These are phyloP conservation scores for Austropuccinia psidii DNA, from an alignment of 1,284 basidiomycete species.

Conservation along the genomic window DNA sequence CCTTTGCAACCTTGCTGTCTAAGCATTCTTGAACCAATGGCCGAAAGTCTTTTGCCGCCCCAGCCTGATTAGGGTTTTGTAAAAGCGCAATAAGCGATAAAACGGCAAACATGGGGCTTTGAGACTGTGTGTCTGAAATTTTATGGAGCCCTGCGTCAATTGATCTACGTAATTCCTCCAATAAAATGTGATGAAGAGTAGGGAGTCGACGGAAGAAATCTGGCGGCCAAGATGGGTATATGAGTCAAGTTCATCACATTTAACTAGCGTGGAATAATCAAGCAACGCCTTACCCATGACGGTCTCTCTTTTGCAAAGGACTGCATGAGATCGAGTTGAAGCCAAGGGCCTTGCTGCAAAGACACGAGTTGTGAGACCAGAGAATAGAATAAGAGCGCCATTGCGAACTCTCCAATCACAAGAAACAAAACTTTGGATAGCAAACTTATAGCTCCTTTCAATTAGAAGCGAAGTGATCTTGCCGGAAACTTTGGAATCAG, in stretches of 20 bases:
- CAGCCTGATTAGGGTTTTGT: slow-evolving; percentile 9
- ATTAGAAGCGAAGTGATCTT: slow-evolving; percentile 21
- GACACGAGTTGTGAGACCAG: slow-evolving; percentile 27
- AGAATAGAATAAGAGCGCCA: slow-evolving; percentile 33
- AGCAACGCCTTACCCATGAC: slow-evolving; percentile 24
- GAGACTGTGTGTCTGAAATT: slow-evolving; percentile 1
- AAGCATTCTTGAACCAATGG: slow-evolving; percentile 13
- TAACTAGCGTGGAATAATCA: background rate
- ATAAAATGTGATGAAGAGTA: slow-evolving; percentile 13
- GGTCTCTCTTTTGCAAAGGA: slow-evolving; percentile 24
- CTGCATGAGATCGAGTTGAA: slow-evolving; percentile 4
- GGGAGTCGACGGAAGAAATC: slow-evolving; percentile 30
- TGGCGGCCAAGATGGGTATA: too few relatives aligned
- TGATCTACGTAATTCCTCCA: slow-evolving; percentile 20
- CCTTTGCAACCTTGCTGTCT: slow-evolving; percentile 29
- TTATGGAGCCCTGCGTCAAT: background rate
- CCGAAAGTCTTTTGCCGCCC: slow-evolving; percentile 8
- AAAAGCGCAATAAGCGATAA: slow-evolving; percentile 20
- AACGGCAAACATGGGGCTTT: slow-evolving; percentile 27
- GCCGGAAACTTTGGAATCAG: slow-evolving; percentile 13
- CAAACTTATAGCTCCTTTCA: slow-evolving; percentile 24
- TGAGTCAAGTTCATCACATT: too few relatives aligned
- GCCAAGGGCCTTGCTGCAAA: slow-evolving; percentile 9
- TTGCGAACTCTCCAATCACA: slow-evolving; percentile 32
- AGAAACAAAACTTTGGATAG: slow-evolving; percentile 30